These are phyloP conservation scores for Arthrobotrys entomopaga DNA, from an alignment of 2,329 filamentous ascomycete genomes.

Conservation along the genomic window DNA sequence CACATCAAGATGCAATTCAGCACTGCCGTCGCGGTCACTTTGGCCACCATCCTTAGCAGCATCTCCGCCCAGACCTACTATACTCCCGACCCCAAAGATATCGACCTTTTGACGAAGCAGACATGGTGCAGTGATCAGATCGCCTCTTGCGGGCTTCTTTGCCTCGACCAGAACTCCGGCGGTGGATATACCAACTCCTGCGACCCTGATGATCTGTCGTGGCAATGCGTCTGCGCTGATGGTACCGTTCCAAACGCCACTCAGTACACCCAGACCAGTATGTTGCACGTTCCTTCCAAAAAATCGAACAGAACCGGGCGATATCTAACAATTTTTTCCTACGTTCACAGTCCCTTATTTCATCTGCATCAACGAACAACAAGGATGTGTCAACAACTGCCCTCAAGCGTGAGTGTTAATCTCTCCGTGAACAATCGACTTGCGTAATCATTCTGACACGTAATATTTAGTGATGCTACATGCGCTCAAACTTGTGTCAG, in stretches of 20 bases:
- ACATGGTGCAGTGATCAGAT: conserved; percentile 51
- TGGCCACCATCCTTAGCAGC: conserved; percentile 34
- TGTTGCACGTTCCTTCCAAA: conserved; percentile 10
- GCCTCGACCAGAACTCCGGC: conserved; percentile 47
- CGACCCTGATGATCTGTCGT: conserved; percentile 38
- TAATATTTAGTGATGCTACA: conserved; percentile 24
- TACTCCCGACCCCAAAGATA: conserved; percentile 36
- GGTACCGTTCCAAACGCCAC: conserved; percentile 50
- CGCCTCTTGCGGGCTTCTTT: conserved; percentile 44
- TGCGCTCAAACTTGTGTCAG: conserved; percentile 39
- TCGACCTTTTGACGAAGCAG: conserved; percentile 49
- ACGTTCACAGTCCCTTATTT: conserved; percentile 42
- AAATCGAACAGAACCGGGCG: not conserved
- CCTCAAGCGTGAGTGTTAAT: conserved; percentile 32
- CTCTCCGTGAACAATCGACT: not conserved
- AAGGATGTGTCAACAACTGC: conserved; percentile 51
- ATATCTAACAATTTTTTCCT: conserved; percentile 7
- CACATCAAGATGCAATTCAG: conserved; percentile 43
- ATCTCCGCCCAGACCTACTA: conserved; percentile 51
- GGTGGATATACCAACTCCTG: conserved; percentile 39
- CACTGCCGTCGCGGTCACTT: conserved; percentile 40
- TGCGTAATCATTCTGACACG: not conserved
- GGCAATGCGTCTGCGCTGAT: conserved; percentile 48
- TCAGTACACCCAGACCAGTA: conserved; percentile 53
- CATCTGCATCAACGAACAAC: conserved; percentile 39